phyloP scores from a whole-genome alignment of 208 protist genomes.

The Leishmania gerbilli region DNA sequence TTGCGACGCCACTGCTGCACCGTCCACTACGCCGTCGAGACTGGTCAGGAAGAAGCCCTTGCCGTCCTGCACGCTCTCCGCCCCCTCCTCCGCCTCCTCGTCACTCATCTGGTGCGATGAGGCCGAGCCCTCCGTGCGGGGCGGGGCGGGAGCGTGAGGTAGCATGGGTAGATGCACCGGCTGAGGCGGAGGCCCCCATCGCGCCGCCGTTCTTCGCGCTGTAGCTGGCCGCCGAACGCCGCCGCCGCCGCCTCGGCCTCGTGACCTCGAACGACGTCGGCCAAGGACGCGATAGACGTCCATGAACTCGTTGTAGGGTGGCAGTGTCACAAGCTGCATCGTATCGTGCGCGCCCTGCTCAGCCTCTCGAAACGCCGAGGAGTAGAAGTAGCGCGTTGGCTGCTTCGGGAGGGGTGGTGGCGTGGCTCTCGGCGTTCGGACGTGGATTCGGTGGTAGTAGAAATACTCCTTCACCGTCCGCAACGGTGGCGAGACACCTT shows the following conservation, averaged over 20 bases:
- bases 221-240: background rate
- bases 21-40: slow-evolving; percentile 23
- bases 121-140: background rate
- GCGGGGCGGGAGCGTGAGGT: background rate
- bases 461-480: slow-evolving; percentile 16
- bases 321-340: slow-evolving; percentile 70
- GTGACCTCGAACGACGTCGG: background rate
- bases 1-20: background rate
- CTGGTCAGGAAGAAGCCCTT: slow-evolving; percentile 45
- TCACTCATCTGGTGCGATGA: slow-evolving; percentile 8
- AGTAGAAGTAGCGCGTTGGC: slow-evolving; percentile 66
- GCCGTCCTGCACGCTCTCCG: background rate
- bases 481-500: slow-evolving; percentile 4
- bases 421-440: slow-evolving; percentile 5
- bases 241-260: background rate
- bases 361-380: slow-evolving; percentile 17
- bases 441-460: slow-evolving; percentile 16
- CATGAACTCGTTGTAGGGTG: slow-evolving; percentile 87
- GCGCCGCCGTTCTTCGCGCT: background rate
- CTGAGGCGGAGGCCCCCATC: background rate
- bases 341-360: slow-evolving; percentile 9
- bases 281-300: slow-evolving; percentile 72
- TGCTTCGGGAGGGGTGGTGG: slow-evolving; percentile 56
- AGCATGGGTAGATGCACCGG: background rate
- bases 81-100: background rate